phyloP scores from a whole-genome alignment of 2,329 filamentous ascomycete genomes.

The Graphilbum sp. region DNA sequence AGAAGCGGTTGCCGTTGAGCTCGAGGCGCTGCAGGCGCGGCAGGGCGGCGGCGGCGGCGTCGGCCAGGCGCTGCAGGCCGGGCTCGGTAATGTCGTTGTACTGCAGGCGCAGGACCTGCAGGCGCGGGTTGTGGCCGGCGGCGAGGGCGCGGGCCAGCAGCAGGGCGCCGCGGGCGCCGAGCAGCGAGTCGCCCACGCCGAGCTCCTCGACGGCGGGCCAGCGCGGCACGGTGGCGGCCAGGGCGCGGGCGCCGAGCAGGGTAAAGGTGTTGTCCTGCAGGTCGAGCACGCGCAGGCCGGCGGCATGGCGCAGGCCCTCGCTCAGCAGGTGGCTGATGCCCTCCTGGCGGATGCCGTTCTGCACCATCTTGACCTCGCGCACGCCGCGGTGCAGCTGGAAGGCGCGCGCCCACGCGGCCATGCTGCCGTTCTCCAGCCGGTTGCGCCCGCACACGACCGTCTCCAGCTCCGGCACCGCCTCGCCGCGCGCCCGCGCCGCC shows the following conservation, averaged over 20 bases:
- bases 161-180: constrained; percentile 61
- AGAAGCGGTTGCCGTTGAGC: constrained; percentile 90
- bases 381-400: constrained; percentile 72
- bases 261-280: constrained; percentile 98
- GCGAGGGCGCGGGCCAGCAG: constrained; percentile 57
- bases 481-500: constrained; percentile 44
- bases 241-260: constrained; percentile 56
- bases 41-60: constrained; percentile 50
- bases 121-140: constrained; percentile 58
- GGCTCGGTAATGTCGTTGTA: constrained; percentile 85
- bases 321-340: constrained; percentile 71
- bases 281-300: constrained; percentile 59
- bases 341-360: constrained; percentile 92
- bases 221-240: constrained; percentile 55
- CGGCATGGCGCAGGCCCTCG: constrained; percentile 58
- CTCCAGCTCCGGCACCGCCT: constrained; percentile 64
- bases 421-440: constrained; percentile 81
- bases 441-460: constrained; percentile 97
- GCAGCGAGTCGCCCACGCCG: constrained; percentile 74
- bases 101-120: constrained; percentile 71
- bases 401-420: constrained; percentile 84
- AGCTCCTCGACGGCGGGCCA: constrained; percentile 72
- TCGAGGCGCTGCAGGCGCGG: constrained; percentile 73
- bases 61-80: constrained; percentile 54
- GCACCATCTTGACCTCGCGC: constrained; percentile 86